Conservation (phyloP, 371 early-diverging fungal species). For the Mucor lusitanicus region DNA sequence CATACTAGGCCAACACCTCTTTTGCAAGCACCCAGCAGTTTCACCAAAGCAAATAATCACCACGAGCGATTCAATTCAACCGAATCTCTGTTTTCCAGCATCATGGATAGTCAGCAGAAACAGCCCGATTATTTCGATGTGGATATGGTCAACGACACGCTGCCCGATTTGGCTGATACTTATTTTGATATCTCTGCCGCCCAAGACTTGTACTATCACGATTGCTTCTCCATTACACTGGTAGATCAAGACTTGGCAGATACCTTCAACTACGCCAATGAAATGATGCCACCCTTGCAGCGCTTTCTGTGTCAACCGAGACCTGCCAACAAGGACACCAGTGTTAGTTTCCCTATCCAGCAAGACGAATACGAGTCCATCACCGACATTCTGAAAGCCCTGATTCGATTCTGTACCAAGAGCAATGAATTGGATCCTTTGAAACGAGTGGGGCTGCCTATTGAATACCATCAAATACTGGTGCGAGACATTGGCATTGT, state of each 20-base stretch:
- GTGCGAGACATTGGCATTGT: conserved; percentile 55
- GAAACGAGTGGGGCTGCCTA: conserved; percentile 47
- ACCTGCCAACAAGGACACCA: neutral
- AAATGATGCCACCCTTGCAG: conserved; percentile 35
- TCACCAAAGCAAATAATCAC: neutral
- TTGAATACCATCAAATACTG: conserved; percentile 49
- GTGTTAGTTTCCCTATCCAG: neutral
- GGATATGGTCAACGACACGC: neutral
- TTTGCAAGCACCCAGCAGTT: neutral
- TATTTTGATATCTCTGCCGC: conserved; percentile 27
- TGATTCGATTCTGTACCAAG: conserved; percentile 54
- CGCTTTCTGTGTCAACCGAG: conserved; percentile 17
- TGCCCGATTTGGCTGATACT: neutral
- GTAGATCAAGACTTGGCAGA: conserved; percentile 30
- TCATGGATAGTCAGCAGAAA: neutral
- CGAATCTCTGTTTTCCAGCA: neutral
- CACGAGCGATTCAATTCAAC: conserved; percentile 14
- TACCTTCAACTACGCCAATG: conserved; percentile 38
- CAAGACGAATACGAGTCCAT: neutral
- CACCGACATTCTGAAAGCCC: conserved; percentile 21
- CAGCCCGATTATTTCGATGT: neutral
- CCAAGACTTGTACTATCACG: conserved; percentile 41
- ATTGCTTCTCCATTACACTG: conserved; percentile 45
- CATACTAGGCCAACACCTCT: neutral
- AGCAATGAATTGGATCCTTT: conserved; percentile 44